phyloP scores from a whole-genome alignment of 2,329 filamentous ascomycete species.

The Ceratocystis papillata region DNA sequence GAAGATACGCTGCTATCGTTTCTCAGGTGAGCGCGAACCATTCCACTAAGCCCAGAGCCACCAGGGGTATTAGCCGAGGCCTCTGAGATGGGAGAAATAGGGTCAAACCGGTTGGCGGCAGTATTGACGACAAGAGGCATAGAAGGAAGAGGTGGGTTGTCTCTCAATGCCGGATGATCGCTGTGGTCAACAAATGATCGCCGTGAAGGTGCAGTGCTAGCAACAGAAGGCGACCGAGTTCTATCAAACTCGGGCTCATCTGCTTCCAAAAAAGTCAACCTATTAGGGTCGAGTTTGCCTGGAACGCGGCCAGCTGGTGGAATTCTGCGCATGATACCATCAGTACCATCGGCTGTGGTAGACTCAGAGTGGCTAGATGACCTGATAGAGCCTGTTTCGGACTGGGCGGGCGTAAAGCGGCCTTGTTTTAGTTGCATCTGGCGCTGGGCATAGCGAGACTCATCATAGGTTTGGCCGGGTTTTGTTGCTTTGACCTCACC shows the following conservation, averaged over 20 bases:
- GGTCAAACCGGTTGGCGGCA: slow-evolving; percentile 62
- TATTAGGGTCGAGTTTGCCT: slow-evolving; percentile 23
- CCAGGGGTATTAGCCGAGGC: slow-evolving; percentile 13
- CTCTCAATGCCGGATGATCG: slow-evolving; percentile 23
- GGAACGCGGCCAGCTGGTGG: slow-evolving; percentile 16
- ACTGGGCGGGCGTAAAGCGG: slow-evolving; percentile 49
- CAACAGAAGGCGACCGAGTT: slow-evolving; percentile 24
- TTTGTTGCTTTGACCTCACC: slow-evolving; percentile 73
- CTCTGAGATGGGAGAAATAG: slow-evolving; percentile 46
- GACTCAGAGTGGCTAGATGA: slow-evolving; percentile 21
- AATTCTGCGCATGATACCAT: slow-evolving; percentile 12
- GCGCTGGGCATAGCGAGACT: slow-evolving; percentile 71
- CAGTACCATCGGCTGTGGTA: slow-evolving; percentile 1
- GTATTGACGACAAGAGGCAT: slow-evolving; percentile 25
- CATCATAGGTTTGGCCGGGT: slow-evolving; percentile 66
- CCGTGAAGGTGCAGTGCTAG: slow-evolving; percentile 20
- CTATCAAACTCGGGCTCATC: slow-evolving; percentile 34
- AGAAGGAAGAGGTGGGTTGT: neutral
- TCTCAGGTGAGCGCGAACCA: slow-evolving; percentile 76
- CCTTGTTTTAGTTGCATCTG: slow-evolving; percentile 72
- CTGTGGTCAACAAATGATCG: slow-evolving; percentile 21
- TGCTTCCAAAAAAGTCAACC: slow-evolving; percentile 37
- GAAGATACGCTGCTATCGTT: slow-evolving; percentile 73
- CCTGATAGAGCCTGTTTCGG: slow-evolving; percentile 25
- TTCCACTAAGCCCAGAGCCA: slow-evolving; percentile 56